Base-by-base conservation (phyloP, 2,329 filamentous ascomycete genomes). In the Fusarium clavum region DNA sequence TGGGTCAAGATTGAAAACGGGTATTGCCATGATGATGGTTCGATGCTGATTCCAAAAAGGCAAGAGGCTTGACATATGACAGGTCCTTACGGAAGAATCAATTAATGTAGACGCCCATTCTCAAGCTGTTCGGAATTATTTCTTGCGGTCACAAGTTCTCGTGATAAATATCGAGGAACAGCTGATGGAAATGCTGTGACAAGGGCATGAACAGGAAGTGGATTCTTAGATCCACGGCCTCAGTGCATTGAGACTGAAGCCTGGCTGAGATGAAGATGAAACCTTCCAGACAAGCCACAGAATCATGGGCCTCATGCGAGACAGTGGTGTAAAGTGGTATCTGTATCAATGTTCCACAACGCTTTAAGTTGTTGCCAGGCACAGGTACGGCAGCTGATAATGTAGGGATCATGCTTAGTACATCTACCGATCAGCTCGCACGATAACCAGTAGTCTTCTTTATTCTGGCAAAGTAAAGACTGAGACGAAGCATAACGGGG, bases 241-340 rank as follows among this genome's bases (percentile, higher is more conserved):
- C 14, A 49, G 44, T 61, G 55, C 40, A 64, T 62, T 68, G 55
- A 53, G 56, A 60, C 43, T 48, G 57, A 55, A 58, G 52, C 61
- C 62, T 58, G 69, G 54, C 66, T 59, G 61, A 62, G 71, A 67
- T 53, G 61, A 69, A 69, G 47, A 69, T 73, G 69, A 74, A 75
- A 73, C 72, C 24, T 44, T 20, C n/a, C 27, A 65, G 43, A 46
- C 54, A 25, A 61, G 68, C 64, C 60, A 67, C 57, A 56, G 46
- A 71, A 69, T 45, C 49, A 46, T 43, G 56, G 24, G 27, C 38
- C 27, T 51, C 34, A 71, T 61, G 60, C 53, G 64, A 71, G 64
- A 71, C 64, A 57, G 48, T 52, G 45, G 60, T 69, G 49, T 49
- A 57, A 48, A 65, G 59, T 65, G 43, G 57, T 52, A 60, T 32